These are phyloP conservation scores for Penicillium sp. DNA, from an alignment of 2,329 filamentous ascomycete species.

Conservation along the genomic window DNA sequence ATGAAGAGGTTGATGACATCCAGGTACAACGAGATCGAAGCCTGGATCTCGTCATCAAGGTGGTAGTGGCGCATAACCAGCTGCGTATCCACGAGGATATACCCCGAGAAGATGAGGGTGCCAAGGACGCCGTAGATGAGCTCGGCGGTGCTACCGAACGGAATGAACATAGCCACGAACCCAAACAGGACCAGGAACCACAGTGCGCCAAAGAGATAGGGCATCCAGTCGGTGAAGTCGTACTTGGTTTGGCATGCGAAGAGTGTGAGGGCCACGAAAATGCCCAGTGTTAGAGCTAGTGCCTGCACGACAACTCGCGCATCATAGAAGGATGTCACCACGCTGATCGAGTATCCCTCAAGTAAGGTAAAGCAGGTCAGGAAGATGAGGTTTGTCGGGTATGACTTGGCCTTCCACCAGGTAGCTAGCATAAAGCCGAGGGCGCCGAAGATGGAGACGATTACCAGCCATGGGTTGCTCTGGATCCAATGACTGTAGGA, in stretches of 20 bases:
- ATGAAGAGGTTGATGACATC: conserved; percentile 98
- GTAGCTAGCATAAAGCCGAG: conserved; percentile 82
- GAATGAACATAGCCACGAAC: conserved; percentile 88
- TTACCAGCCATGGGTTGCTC: conserved; percentile 75
- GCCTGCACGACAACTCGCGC: conserved; percentile 81
- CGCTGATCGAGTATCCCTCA: conserved; percentile 89
- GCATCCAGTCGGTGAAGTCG: conserved; percentile 96
- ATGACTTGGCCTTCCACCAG: conserved; percentile 93
- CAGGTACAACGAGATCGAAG: conserved; percentile 88
- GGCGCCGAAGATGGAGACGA: conserved; percentile 76
- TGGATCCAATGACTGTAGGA: conserved; percentile 86
- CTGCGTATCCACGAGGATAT: conserved; percentile 96
- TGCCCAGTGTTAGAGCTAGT: conserved; percentile 71
- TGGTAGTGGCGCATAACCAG: conserved; percentile 93
- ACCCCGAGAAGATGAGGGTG: conserved; percentile 86
- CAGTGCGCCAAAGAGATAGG: conserved; percentile 83
- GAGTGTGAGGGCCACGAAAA: conserved; percentile 61
- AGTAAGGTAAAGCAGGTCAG: conserved; percentile 82
- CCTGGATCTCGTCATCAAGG: conserved; percentile 96
- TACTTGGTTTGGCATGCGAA: conserved; percentile 98
- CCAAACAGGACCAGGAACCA: conserved; percentile 91
- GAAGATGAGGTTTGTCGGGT: conserved; percentile 92
- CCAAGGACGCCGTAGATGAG: conserved; percentile 75
- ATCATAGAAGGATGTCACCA: conserved; percentile 88
- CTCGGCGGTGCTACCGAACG: conserved; percentile 73